Percentiles rank a stretch among this genome's conserved stretches.
These are phyloP conservation scores for Hamamelis virginiana DNA, from an alignment of 164 flowering plant species.

Conservation along the genomic window DNA sequence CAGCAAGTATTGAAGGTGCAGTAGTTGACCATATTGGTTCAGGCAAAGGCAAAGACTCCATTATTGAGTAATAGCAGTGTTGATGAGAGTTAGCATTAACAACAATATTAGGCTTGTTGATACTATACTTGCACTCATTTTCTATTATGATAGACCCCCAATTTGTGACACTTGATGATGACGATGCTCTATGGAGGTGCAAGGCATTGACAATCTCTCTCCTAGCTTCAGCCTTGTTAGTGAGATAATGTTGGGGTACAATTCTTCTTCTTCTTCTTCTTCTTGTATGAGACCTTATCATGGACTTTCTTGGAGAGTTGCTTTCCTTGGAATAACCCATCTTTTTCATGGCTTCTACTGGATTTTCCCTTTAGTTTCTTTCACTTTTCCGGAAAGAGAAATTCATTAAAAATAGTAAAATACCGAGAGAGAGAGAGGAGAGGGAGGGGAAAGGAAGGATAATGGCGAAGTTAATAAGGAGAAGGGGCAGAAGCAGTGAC, in stretches of 20 bases:
- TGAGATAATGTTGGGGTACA: not conserved
- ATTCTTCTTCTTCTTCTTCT: too few species aligned
- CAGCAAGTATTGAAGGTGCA: slow-evolving; percentile 16
- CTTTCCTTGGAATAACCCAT: too few species aligned
- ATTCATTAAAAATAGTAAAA: too few species aligned
- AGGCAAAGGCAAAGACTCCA: slow-evolving; percentile 27
- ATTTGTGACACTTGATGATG: not conserved
- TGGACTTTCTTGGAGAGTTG: not conserved
- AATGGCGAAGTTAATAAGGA: not conserved
- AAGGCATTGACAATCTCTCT: slow-evolving; percentile 20
- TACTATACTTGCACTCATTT: too few species aligned
- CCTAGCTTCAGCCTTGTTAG: slow-evolving; percentile 14
- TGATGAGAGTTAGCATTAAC: not conserved
- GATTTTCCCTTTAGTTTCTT: too few species aligned
- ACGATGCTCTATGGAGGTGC: slow-evolving; percentile 15
- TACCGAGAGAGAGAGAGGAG: too few species aligned
- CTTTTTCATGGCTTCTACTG: too few species aligned
- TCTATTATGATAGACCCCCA: too few species aligned
- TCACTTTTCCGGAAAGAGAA: too few species aligned
- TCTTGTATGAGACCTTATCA: slow-evolving; percentile 10
- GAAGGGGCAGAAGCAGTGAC: slow-evolving; percentile 4
- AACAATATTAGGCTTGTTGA: not conserved
- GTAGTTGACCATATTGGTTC: slow-evolving; percentile 32
- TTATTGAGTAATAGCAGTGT: slow-evolving; percentile 5
- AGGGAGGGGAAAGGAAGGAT: too few species aligned